Conservation (phyloP, 257 asterid genomes). For the Fraxinus anomala region DNA sequence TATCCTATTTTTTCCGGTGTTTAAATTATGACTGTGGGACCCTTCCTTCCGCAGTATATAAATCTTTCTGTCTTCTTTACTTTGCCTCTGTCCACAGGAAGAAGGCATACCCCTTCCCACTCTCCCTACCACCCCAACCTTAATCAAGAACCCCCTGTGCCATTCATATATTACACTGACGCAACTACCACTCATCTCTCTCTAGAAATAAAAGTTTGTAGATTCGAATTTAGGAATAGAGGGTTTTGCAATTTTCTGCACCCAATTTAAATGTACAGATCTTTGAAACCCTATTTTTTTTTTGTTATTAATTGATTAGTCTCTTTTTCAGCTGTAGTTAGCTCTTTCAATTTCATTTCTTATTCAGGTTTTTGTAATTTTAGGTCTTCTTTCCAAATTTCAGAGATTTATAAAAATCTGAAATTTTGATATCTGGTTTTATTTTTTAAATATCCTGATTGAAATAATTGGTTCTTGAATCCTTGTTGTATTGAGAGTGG, state of each 20-base stretch:
- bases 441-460: conserved; percentile 7
- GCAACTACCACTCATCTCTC: conserved; percentile 1
- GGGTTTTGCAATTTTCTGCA: neutral
- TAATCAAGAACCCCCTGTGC: neutral
- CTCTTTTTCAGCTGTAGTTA: conserved; percentile 18
- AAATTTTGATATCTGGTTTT: conserved; percentile 23
- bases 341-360: conserved; percentile 34
- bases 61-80: conserved; percentile 9
- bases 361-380: conserved; percentile 26
- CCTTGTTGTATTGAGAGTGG: conserved; percentile 19
- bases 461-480: conserved; percentile 15
- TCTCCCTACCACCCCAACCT: conserved; percentile 18
- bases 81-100: conserved; percentile 15
- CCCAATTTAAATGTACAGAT: conserved; percentile 27
- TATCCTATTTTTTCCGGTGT: too few relatives aligned
- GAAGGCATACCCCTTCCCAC: conserved; percentile 10
- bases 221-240: neutral
- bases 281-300: conserved; percentile 46
- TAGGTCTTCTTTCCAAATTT: conserved; percentile 13
- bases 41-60: neutral
- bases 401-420: conserved; percentile 18
- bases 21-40: too few relatives aligned
- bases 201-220: neutral
- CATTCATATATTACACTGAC: neutral
- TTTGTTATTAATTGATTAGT: conserved; percentile 31